Conservation (phyloP, 139 green algal species). For the Chlorokybus atmophyticus region DNA sequence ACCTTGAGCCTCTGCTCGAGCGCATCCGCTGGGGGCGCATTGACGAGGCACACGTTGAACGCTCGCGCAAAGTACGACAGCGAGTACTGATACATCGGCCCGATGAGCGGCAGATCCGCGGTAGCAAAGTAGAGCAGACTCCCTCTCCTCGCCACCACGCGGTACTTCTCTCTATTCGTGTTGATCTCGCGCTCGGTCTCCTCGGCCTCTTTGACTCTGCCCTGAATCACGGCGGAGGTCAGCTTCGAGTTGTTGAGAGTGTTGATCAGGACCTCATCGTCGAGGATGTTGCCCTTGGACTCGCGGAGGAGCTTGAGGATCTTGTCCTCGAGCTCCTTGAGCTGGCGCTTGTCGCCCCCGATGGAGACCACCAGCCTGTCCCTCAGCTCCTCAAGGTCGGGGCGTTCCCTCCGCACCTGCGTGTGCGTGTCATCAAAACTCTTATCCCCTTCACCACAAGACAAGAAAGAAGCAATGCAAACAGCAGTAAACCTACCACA, state of each 20-base stretch:
- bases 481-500: too few species aligned
- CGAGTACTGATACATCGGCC: conserved; percentile 69
- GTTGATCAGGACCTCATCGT: conserved; percentile 76
- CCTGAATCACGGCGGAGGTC: conserved; percentile 58
- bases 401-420: conserved; percentile 57
- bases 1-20: conserved; percentile 42
- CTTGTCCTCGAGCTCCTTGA: conserved; percentile 68
- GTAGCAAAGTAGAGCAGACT: conserved; percentile 67
- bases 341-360: conserved; percentile 61
- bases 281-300: conserved; percentile 70
- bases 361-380: conserved; percentile 65
- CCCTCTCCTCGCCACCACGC: conserved; percentile 43
- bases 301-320: conserved; percentile 74
- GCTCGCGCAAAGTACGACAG: conserved; percentile 59
- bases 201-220: conserved; percentile 65
- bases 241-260: conserved; percentile 75
- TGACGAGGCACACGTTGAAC: conserved; percentile 66
- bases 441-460: too few species aligned
- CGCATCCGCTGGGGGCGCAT: conserved; percentile 39
- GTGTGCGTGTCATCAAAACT: too few species aligned
- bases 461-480: too few species aligned
- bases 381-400: conserved; percentile 47
- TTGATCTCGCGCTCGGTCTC: conserved; percentile 64
- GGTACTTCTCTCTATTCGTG: conserved; percentile 54
- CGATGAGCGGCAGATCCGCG: conserved; percentile 59